Evolutionary conservation across 164 flowering plant species (phyloP).

Genomic region (Cinnamomum micranthum): DNA sequence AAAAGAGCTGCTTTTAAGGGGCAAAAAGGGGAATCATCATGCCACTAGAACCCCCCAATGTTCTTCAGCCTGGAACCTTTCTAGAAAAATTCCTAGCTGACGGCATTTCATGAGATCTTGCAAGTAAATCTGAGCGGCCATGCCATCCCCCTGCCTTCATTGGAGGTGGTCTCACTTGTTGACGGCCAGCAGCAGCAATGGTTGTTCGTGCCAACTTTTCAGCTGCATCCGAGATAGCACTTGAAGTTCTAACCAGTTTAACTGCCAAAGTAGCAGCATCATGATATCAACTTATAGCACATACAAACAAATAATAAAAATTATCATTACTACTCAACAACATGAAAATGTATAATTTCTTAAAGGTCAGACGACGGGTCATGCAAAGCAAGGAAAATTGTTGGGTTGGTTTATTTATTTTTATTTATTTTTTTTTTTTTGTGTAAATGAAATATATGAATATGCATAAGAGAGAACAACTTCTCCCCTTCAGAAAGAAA

Average conservation of each 20-base stretch:
- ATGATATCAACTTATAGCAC: background rate
- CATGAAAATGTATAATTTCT: too few species aligned
- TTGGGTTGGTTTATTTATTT: too few species aligned
- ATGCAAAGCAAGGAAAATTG: too few species aligned
- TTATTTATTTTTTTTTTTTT: too few species aligned
- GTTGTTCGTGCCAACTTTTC: conserved; percentile 59
- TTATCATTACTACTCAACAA: too few species aligned
- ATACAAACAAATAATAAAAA: too few species aligned
- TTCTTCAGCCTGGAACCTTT: conserved; percentile 59
- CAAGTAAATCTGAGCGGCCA: conserved; percentile 23
- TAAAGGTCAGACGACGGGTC: too few species aligned
- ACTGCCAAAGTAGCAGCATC: background rate
- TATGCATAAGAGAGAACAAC: too few species aligned
- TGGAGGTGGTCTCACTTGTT: conserved; percentile 4
- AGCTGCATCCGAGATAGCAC: conserved; percentile 43
- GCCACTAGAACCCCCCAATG: background rate
- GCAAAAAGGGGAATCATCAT: background rate
- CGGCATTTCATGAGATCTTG: conserved; percentile 45
- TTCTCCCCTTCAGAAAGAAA: too few species aligned
- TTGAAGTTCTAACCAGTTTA: conserved; percentile 15
- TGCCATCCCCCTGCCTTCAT: conserved; percentile 31
- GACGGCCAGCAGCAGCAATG: conserved; percentile 22
- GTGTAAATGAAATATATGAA: too few species aligned
- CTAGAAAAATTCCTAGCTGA: conserved; percentile 42
- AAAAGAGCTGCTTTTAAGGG: background rate